These are phyloP conservation scores for Poa pratensis DNA, from an alignment of 176 grass and related monocot species.

Conservation along the genomic window DNA sequence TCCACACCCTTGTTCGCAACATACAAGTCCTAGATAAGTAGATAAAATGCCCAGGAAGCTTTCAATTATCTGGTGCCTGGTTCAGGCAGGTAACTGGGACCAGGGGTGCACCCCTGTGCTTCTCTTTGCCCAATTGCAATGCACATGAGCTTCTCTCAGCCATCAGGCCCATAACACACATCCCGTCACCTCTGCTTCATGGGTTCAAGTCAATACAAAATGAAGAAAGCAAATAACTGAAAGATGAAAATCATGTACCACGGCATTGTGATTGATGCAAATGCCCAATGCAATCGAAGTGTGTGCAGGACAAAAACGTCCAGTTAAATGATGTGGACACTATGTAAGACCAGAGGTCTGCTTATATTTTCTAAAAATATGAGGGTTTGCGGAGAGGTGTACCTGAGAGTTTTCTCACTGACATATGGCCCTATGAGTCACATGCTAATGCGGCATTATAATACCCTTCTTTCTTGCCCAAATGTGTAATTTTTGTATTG, in stretches of 20 bases:
- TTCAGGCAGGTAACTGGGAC: background rate
- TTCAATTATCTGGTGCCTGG: background rate
- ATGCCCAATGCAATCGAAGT: background rate
- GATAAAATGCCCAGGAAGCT: background rate
- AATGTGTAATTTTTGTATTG: background rate
- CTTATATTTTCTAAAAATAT: conserved; percentile 5
- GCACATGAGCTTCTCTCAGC: background rate
- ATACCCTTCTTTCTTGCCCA: conserved; percentile 3
- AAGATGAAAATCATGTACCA: conserved; percentile 9
- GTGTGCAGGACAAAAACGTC: background rate
- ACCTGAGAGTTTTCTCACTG: background rate
- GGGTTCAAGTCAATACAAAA: conserved; percentile 3
- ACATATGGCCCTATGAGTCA: background rate
- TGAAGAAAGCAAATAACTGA: background rate
- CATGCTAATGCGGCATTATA: background rate
- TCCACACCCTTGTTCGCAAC: background rate
- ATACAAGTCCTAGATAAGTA: background rate
- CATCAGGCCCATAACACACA: background rate
- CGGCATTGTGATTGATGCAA: background rate
- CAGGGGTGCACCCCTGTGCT: background rate
- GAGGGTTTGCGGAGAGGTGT: background rate
- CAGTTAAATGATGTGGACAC: conserved; percentile 8
- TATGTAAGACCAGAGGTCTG: background rate
- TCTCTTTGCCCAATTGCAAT: background rate
- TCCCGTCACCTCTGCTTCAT: background rate